Percentiles rank a stretch among this genome's conserved stretches.
Evolutionary conservation across 2,329 filamentous ascomycete genomes (phyloP).

Genomic region (Fusarium sp.): DNA sequence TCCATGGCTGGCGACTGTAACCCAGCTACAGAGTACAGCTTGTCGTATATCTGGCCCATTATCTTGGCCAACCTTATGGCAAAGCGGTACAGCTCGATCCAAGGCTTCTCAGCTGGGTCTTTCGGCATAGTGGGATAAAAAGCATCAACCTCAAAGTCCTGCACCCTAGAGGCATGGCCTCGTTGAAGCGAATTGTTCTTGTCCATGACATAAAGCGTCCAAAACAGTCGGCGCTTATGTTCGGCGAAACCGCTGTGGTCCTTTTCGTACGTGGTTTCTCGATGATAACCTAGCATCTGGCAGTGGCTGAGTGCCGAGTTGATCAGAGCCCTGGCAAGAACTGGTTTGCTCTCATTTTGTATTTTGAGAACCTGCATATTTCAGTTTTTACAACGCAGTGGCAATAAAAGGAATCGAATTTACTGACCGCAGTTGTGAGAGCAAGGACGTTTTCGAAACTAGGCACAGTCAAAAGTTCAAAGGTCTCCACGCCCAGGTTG

Average conservation of each 20-base stretch:
- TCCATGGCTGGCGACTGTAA: slow-evolving; percentile 11
- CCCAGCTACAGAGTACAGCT: slow-evolving; percentile 21
- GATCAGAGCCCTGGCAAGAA: slow-evolving; percentile 22
- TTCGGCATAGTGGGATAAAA: slow-evolving; percentile 11
- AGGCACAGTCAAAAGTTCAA: slow-evolving; percentile 25
- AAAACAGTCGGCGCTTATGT: slow-evolving; percentile 27
- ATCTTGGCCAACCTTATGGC: slow-evolving; percentile 23
- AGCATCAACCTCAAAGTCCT: slow-evolving; percentile 31
- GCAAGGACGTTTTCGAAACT: slow-evolving; percentile 34
- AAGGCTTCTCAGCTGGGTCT: slow-evolving; percentile 14
- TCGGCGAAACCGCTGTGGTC: slow-evolving; percentile 14
- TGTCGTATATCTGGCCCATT: slow-evolving; percentile 22
- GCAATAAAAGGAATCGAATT: rapidly evolving
- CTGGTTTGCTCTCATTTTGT: slow-evolving; percentile 18
- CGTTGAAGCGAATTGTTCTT: slow-evolving; percentile 28
- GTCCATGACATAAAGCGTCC: slow-evolving; percentile 34
- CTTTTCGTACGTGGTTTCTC: slow-evolving; percentile 27
- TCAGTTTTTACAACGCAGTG: rapidly evolving
- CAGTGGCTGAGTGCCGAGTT: slow-evolving; percentile 27
- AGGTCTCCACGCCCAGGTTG: slow-evolving; percentile 27
- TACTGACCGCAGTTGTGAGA: slow-evolving; percentile 21
- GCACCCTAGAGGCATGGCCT: slow-evolving; percentile 27
- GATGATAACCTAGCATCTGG: slow-evolving; percentile 35
- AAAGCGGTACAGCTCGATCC: slow-evolving; percentile 22
- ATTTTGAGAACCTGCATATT: slow-evolving; percentile 20